Conservation (phyloP, 257 asterid species). For the Lavandula angustifolia region DNA sequence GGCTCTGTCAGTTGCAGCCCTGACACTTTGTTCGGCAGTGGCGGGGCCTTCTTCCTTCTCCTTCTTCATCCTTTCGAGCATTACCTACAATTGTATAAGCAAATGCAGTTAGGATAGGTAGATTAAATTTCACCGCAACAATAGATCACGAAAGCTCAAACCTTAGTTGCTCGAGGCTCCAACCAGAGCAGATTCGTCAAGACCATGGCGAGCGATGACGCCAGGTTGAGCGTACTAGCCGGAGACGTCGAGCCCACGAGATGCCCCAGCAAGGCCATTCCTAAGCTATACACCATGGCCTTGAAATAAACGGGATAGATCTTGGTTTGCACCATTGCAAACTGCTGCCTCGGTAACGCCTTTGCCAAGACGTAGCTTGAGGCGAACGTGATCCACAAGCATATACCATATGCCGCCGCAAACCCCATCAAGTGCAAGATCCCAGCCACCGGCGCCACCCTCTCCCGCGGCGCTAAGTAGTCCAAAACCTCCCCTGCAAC, state of each 20-base stretch:
- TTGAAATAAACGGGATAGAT: constrained; percentile 71
- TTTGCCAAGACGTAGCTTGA: constrained; percentile 67
- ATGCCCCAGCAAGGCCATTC: constrained; percentile 56
- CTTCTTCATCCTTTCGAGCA: constrained; percentile 66
- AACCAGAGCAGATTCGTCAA: constrained; percentile 52
- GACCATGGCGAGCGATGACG: constrained; percentile 45
- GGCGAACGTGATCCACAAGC: constrained; percentile 70
- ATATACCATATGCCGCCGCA: constrained; percentile 65
- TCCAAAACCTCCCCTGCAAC: constrained; percentile 34
- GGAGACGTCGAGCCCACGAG: constrained; percentile 34
- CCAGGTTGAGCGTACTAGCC: constrained; percentile 36
- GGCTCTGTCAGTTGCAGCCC: constrained; percentile 18
- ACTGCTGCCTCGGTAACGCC: constrained; percentile 72
- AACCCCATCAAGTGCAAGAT: constrained; percentile 54
- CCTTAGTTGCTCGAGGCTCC: constrained; percentile 85
- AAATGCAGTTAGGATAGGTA: too few relatives aligned
- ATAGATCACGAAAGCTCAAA: constrained; percentile 12
- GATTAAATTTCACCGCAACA: too few relatives aligned
- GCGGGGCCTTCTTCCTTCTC: constrained; percentile 63
- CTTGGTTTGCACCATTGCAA: constrained; percentile 69
- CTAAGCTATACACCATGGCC: constrained; percentile 66
- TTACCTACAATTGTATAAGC: constrained; percentile 41
- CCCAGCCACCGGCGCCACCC: constrained; percentile 32
- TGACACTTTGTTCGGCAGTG: constrained; percentile 10
- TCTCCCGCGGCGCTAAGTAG: constrained; percentile 32